Evolutionary conservation across 192 early-diverging fungal species (phyloP), one percentile per base, ranked within the genome.

Genomic region (Ambispora gerdemannii): DNA sequence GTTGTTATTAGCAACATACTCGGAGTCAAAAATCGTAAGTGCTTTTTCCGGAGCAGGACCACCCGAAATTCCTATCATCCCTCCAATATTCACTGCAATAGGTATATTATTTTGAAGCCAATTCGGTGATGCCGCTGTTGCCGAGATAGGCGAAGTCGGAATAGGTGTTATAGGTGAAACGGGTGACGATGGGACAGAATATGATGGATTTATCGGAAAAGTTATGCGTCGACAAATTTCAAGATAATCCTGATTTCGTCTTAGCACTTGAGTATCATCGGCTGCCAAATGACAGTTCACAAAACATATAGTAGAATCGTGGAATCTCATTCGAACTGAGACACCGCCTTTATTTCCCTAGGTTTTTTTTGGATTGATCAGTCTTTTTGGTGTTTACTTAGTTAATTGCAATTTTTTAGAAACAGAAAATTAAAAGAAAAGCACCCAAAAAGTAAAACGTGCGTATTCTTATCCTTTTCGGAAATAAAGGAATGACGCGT

Each of bases 341-440:
- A 94, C 90, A 0, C 90, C 93, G 22, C 97, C 97, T 81, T 99
- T 99, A 78, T 99, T 99, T 36, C 95, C 97, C 89, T 90, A 74
- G n/a, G 32, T 24, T 50, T 20, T 76, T 70, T 27, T 53, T 53
- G 51, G 4, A 53, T 10, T 10, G 20, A 53, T 53, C 20, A 53
- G 22, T 20, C 7, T n/a, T 53, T 20, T 20, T 20, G 4, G n/a
- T 19, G 19, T 33, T 30, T 49, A 49, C 34, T 62, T 27, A 19
- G n/a, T 17, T 28, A 25, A 50, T 15, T 24, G 20, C 33, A 55
- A 55, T 20, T 22, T 27, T 2, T 43, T 59, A 19, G 30, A 71
- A 52, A 25, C 32, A 47, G 27, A 2, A 63, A 43, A 49, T 3
- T 31, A 6, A 61, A 24, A 17, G 15, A 38, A 47, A 27, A 24